Conservation (phyloP, 192 early-diverging fungal genomes). For the Geranomyces variabilis region DNA sequence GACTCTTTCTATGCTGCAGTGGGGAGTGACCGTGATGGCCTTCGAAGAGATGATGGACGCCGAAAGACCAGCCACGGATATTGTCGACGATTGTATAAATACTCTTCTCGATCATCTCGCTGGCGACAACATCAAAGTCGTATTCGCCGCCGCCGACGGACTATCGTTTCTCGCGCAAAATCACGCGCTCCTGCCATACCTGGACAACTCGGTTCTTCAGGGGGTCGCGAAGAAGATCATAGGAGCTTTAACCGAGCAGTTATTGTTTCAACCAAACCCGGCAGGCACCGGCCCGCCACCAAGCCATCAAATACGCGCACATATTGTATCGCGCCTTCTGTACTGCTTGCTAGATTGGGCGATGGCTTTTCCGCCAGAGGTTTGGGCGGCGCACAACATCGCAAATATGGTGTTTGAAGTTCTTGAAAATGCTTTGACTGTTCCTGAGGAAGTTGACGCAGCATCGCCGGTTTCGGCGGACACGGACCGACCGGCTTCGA, state of each 20-base stretch:
- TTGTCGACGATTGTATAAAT: conserved; percentile 64
- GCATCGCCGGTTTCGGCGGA: neutral
- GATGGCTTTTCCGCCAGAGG: conserved; percentile 64
- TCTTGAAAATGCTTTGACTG: conserved; percentile 61
- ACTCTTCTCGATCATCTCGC: conserved; percentile 70
- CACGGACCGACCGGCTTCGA: neutral
- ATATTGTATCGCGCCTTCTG: conserved; percentile 62
- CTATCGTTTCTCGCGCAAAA: conserved; percentile 65
- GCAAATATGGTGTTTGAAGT: conserved; percentile 70
- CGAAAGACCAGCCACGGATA: conserved; percentile 33
- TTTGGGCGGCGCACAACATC: conserved; percentile 66
- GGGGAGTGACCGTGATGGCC: conserved; percentile 30
- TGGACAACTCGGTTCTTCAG: conserved; percentile 52
- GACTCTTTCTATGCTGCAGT: conserved; percentile 44
- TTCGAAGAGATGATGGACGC: conserved; percentile 53
- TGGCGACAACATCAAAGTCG: conserved; percentile 58
- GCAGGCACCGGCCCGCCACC: neutral
- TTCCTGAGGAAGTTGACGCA: conserved; percentile 25
- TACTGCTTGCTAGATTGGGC: conserved; percentile 75
- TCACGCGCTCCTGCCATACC: conserved; percentile 54
- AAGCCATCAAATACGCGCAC: neutral
- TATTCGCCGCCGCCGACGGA: conserved; percentile 68
- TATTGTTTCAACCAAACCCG: conserved; percentile 40
- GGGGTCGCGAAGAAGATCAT: conserved; percentile 69
- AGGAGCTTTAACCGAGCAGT: conserved; percentile 68